Evolutionary conservation across 2,329 filamentous ascomycete genomes (phyloP), one percentile per base, ranked within the genome.

Genomic region (Epichloe hybrida): DNA sequence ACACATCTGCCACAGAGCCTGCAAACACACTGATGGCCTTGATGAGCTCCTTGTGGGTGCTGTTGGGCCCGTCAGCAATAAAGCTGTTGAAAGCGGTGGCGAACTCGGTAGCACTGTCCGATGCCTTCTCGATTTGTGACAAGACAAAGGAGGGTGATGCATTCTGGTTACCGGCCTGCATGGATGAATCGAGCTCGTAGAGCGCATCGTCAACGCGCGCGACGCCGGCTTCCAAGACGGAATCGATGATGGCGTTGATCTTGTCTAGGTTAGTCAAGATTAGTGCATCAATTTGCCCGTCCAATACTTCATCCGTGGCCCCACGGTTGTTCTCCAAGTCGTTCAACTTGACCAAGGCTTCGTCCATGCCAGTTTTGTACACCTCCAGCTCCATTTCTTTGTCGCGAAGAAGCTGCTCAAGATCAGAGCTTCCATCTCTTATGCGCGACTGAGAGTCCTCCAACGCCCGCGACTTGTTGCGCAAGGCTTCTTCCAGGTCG

Each of bases 91-190:
- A 98, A 0, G 93, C 84, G 0, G 91, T 97, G 1, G 91, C 93
- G 68, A 98, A 98, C 65, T 98, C 93, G 68, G 94, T 97, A 12
- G 93, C 88, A 57, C 83, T 95, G 9, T 89, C 82, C 7, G 90
- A 93, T 0, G 93, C 90, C 72, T 97, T 98, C 65, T 98, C 93
- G 52, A 97, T 90, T 66, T 97, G 91, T 2, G 91, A 97, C 48
- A 98, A 75, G 12, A 98, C 90, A 64, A 94, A 97, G 1, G 91
- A 81, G 13, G 93, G 89, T 40, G 90, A 95, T 1, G 93, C 93
- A 62, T 94, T 98, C 70, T 97, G 93, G 71, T 98, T 98, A 67
- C 93, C 93, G 40, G 91, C 93, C 66, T 97, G 91, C 89, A 97
- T 97, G 20, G 86, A 86, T 20, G 93, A 97, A 68, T 98, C 93